Evolutionary conservation across 2,329 filamentous ascomycete genomes (phyloP), one percentile per base, ranked within the genome.

Genomic region (Colletotrichum zoysiae): DNA sequence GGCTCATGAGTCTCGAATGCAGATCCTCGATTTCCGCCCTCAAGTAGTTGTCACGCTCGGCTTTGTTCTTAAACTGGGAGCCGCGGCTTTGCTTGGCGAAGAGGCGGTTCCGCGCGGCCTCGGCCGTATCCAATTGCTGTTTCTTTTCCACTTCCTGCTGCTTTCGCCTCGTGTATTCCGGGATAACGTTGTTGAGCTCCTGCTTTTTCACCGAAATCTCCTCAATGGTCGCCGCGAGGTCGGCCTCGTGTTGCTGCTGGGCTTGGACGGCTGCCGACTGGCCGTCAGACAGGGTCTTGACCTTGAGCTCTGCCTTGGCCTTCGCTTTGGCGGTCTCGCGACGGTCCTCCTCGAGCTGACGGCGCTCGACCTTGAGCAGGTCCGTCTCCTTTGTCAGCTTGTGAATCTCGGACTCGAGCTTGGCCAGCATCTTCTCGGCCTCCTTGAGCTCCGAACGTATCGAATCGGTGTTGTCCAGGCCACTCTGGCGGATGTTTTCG

Each of bases 31-130:
- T 93, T 81, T 98, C 93, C 73, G 90, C 88, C 73, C 90, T 90
- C 61, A 99, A 85, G 86, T 90, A 98, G 46, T 90, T 88, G 80
- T 99, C 95, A 55, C 97, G 91, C 79, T 98, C 94, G 11, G 89
- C 88, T 84, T 97, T 97, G 80, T 90, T 97, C 78, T 88, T 92
- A 81, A 97, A 99, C 74, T 94, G 92, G 23, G 93, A 92, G 75
- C 93, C 95, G 57, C 95, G 92, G 55, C 92, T 94, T 82, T 99
- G 95, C 81, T 99, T 99, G 62, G 93, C 93, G 78, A 97, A 94
- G 9, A 99, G 88, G 48, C 95, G 91, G 74, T 93, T 90, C 53
- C 93, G 88, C 6, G 89, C 88, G 9, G 91, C 91, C 77, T 97
- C 93, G 0, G 92, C 92, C 61, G 92, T 87, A 58, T 95, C 92